phyloP scores from a whole-genome alignment of 176 grass and related monocot genomes.

The Oryza meyeriana region DNA sequence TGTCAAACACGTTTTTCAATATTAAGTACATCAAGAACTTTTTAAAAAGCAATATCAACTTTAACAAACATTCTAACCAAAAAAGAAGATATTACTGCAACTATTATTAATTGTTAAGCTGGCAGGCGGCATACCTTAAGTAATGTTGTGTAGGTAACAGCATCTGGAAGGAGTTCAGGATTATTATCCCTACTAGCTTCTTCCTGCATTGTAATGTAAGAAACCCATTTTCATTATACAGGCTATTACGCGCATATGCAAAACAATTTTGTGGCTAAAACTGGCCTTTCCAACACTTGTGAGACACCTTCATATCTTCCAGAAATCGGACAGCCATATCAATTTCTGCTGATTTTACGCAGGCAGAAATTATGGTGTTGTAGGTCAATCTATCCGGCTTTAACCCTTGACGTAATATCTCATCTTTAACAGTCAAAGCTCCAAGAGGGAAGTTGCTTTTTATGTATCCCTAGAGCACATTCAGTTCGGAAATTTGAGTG shows the following conservation, averaged over 20 bases:
- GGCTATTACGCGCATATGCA: conserved; percentile 17
- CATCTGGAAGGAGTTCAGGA: conserved; percentile 68
- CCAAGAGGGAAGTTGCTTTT: conserved; percentile 77
- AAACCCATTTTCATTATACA: conserved; percentile 40
- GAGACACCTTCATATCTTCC: conserved; percentile 97
- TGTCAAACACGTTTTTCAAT: not conserved
- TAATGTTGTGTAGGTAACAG: conserved; percentile 88
- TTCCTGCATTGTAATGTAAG: conserved; percentile 62
- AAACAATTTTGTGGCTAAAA: conserved; percentile 62
- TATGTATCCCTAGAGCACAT: conserved; percentile 69
- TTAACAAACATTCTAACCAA: not conserved
- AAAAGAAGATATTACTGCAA: not conserved
- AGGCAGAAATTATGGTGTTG: conserved; percentile 84
- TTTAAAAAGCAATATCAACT: not conserved
- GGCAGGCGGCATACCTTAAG: conserved; percentile 55
- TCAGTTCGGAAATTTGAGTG: conserved; percentile 14
- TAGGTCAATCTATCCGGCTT: conserved; percentile 96
- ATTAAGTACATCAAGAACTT: not conserved
- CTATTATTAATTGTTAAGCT: not conserved
- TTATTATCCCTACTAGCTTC: conserved; percentile 61
- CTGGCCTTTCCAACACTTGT: conserved; percentile 90
- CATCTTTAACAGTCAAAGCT: conserved; percentile 89
- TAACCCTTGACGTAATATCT: conserved; percentile 76
- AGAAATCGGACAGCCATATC: conserved; percentile 81
- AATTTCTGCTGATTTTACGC: conserved; percentile 65